phyloP scores from a whole-genome alignment of 2,329 filamentous ascomycete genomes.

The Pseudocercospora fijiensis region DNA sequence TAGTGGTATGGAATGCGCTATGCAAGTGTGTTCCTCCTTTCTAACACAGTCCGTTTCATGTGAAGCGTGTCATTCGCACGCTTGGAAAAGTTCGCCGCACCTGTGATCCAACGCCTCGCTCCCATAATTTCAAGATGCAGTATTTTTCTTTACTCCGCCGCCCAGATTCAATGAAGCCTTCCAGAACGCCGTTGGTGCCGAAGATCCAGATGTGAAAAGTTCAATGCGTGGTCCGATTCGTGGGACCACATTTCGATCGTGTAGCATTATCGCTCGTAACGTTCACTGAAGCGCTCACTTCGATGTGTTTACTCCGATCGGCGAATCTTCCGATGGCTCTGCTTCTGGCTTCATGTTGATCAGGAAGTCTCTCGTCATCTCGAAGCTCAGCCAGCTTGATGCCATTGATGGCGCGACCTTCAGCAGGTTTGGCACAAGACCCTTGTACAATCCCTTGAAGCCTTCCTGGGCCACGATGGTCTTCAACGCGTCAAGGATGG shows the following conservation, averaged over 20 bases:
- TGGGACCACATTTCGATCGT: not conserved
- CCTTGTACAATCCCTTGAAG: slow-evolving; percentile 84
- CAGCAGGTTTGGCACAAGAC: slow-evolving; percentile 88
- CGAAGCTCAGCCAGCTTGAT: slow-evolving; percentile 96
- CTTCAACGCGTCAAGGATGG: slow-evolving; percentile 76
- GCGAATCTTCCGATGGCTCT: slow-evolving; percentile 18
- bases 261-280: not conserved
- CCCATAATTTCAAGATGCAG: slow-evolving; percentile 2
- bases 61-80: not conserved
- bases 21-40: slow-evolving; percentile 4
- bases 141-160: not conserved
- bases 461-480: slow-evolving; percentile 85
- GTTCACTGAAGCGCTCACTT: slow-evolving; percentile 2
- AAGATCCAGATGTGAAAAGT: not conserved
- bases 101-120: slow-evolving; percentile 1
- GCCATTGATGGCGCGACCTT: slow-evolving; percentile 99
- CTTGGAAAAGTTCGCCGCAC: not conserved
- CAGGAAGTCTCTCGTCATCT: slow-evolving; percentile 85
- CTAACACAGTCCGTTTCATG: not conserved
- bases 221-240: not conserved
- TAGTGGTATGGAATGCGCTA: slow-evolving; percentile 4
- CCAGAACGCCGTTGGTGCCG: slow-evolving; percentile 1
- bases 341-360: slow-evolving; percentile 43
- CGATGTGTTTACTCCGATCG: slow-evolving; percentile 11
- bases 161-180: not conserved